Evolutionary conservation across 805 yeast genomes (phyloP).

Genomic region (Jamesozyma jinghongensis): DNA sequence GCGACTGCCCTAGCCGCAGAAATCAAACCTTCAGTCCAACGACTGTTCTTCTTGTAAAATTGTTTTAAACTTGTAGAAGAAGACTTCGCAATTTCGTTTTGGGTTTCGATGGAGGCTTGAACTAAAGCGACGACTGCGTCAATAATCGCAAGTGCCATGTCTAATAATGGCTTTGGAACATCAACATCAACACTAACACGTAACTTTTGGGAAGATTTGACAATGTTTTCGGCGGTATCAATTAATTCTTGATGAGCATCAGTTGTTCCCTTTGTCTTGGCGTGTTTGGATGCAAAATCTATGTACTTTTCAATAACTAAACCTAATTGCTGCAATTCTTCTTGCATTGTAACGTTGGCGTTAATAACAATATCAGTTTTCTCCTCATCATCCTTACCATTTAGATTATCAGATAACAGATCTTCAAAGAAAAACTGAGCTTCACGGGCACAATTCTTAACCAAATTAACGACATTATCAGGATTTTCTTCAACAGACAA

Average conservation of each 20-base stretch:
- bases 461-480: constrained; percentile 6
- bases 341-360: constrained; percentile 67
- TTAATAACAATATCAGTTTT: constrained; percentile 69
- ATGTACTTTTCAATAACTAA: constrained; percentile 45
- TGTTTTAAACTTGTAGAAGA: constrained; percentile 35
- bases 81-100: constrained; percentile 62
- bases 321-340: constrained; percentile 50
- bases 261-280: constrained; percentile 36
- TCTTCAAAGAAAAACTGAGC: constrained; percentile 55
- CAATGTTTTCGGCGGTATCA: constrained; percentile 61
- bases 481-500: constrained; percentile 2
- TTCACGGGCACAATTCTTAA: constrained; percentile 46
- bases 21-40: constrained; percentile 90
- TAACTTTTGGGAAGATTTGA: constrained; percentile 54
- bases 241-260: constrained; percentile 66
- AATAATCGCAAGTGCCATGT: constrained; percentile 74
- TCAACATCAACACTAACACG: constrained; percentile 36
- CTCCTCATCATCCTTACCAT: constrained; percentile 51
- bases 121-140: constrained; percentile 67
- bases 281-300: constrained; percentile 10
- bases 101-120: constrained; percentile 69
- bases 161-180: constrained; percentile 64
- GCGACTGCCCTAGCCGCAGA: constrained; percentile 88
- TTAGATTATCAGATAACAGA: constrained; percentile 44
- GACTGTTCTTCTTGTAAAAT: constrained; percentile 75